phyloP scores from a whole-genome alignment of 331 rosid species.

The Acacia pycnantha region DNA sequence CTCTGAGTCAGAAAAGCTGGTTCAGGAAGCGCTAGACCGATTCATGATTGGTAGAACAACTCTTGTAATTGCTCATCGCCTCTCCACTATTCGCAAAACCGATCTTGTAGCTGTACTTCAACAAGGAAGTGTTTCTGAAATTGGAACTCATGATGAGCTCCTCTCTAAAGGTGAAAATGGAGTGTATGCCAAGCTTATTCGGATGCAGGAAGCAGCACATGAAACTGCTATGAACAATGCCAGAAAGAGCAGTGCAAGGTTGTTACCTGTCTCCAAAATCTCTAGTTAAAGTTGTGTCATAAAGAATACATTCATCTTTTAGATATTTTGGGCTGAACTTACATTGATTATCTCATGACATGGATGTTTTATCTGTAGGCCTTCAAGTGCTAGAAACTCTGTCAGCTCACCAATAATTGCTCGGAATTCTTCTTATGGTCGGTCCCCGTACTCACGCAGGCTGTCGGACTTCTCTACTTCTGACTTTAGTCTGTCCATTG shows the following conservation, averaged over 20 bases:
- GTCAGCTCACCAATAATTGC: conserved; percentile 98
- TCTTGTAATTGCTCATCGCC: conserved; percentile 97
- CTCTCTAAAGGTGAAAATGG: conserved; percentile 86
- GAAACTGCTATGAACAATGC: conserved; percentile 91
- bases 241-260: conserved; percentile 99
- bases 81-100: conserved; percentile 95
- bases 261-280: conserved; percentile 1
- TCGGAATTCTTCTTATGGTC: conserved; percentile 94
- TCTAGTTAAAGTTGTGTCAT: neutral
- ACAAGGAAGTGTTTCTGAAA: conserved; percentile 90
- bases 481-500: conserved; percentile 86
- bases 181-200: conserved; percentile 86
- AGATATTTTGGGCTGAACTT: neutral
- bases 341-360: conserved; percentile 5
- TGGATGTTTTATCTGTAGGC: conserved; percentile 55
- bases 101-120: conserved; percentile 97
- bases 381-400: conserved; percentile 99
- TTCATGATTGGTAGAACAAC: conserved; percentile 99
- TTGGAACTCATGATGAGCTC: conserved; percentile 95
- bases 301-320: conserved; percentile 14
- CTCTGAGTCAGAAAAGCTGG: conserved; percentile 95
- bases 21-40: conserved; percentile 97
- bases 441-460: conserved; percentile 96
- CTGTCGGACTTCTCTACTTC: conserved; percentile 97
- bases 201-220: conserved; percentile 93